Evolutionary conservation across 768 basidiomycete species (phyloP).

Genomic region (Serendipita sp.): DNA sequence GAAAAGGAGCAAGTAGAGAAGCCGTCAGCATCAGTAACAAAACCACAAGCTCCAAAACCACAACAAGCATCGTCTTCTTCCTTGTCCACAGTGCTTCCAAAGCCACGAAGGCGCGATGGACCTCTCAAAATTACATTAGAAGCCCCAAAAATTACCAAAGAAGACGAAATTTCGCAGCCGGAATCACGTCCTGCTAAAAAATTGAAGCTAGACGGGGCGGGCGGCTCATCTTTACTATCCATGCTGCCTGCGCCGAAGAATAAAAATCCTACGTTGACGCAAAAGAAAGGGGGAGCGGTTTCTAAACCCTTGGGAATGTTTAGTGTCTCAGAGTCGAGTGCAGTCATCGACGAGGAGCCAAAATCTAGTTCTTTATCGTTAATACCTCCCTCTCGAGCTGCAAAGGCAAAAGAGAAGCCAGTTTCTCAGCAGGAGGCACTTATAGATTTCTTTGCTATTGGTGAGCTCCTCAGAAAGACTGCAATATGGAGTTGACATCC

Average conservation of each 20-base stretch:
- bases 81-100: conserved; percentile 9
- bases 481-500: not conserved
- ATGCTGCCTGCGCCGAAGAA: conserved; percentile 14
- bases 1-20: not conserved
- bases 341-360: not conserved
- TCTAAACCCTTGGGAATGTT: not conserved
- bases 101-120: conserved; percentile 11
- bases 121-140: conserved; percentile 13
- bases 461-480: conserved; percentile 10
- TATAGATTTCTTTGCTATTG: conserved; percentile 17
- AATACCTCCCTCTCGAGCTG: conserved; percentile 9
- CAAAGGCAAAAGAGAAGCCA: conserved; percentile 13
- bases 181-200: conserved; percentile 10
- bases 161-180: conserved; percentile 5
- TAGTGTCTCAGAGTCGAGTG: not conserved
- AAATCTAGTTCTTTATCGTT: conserved; percentile 5
- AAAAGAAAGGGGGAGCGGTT: not conserved
- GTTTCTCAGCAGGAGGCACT: not conserved
- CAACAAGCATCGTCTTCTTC: not conserved
- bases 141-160: conserved; percentile 8
- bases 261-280: conserved; percentile 5
- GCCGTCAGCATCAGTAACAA: not conserved
- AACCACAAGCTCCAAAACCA: not conserved
- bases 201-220: conserved; percentile 9
- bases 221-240: conserved; percentile 11